phyloP scores from a whole-genome alignment of 1,284 basidiomycete genomes.

The Taiwanofungus camphoratus region DNA sequence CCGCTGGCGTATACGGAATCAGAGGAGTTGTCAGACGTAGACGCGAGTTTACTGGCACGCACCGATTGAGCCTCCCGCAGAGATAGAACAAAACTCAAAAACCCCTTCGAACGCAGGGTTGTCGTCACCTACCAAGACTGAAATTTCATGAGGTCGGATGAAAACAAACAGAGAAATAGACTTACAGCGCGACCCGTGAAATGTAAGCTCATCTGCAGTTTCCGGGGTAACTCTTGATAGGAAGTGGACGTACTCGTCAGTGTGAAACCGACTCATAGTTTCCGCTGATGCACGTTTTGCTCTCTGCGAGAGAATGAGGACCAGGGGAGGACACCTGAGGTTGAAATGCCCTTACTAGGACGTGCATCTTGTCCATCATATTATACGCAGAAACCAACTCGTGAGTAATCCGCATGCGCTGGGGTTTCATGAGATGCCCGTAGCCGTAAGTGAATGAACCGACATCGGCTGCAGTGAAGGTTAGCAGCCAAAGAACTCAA shows the following conservation, averaged over 20 bases:
- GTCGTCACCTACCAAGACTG: conserved; percentile 89
- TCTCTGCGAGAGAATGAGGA: conserved; percentile 39
- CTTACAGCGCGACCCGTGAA: conserved; percentile 79
- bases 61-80: conserved; percentile 91
- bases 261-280: conserved; percentile 91
- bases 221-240: conserved; percentile 86
- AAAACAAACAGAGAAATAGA: conserved; percentile 13
- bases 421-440: conserved; percentile 93
- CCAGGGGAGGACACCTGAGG: background rate
- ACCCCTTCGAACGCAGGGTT: conserved; percentile 96
- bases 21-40: background rate
- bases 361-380: conserved; percentile 88
- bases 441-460: conserved; percentile 84
- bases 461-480: conserved; percentile 53
- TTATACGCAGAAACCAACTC: conserved; percentile 89
- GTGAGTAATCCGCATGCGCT: conserved; percentile 89
- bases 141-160: background rate
- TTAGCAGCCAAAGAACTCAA: conserved; percentile 6
- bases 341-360: conserved; percentile 55
- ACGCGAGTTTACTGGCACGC: conserved; percentile 17
- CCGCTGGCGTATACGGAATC: too few relatives aligned
- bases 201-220: conserved; percentile 79
- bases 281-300: conserved; percentile 79
- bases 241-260: conserved; percentile 96
- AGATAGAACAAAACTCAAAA: conserved; percentile 96